Conservation (phyloP, 371 early-diverging fungal genomes). For the Gilbertella persicaria region DNA sequence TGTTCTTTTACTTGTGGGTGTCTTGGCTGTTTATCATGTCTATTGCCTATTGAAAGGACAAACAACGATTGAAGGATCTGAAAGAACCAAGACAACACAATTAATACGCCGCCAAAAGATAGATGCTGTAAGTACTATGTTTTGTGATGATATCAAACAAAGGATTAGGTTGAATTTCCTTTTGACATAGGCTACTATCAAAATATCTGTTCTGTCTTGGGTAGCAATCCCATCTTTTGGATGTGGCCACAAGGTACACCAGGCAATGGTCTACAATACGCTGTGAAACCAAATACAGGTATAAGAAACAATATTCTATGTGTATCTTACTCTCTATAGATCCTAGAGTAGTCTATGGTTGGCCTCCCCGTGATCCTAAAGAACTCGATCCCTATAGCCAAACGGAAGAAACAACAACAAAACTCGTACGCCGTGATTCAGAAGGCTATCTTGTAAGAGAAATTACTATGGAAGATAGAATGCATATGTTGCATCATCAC, state of each 20-base stretch:
- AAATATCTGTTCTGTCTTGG: slow-evolving; percentile 84
- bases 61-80: slow-evolving; percentile 88
- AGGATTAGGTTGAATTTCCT: slow-evolving; percentile 76
- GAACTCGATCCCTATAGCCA: slow-evolving; percentile 17
- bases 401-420: slow-evolving; percentile 5
- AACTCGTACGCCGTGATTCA: slow-evolving; percentile 51
- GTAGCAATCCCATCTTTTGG: slow-evolving; percentile 69
- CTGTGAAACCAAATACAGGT: slow-evolving; percentile 46
- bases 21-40: slow-evolving; percentile 76
- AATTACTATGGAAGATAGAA: slow-evolving; percentile 40
- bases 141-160: no score
- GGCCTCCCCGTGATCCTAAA: slow-evolving; percentile 38
- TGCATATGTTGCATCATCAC: slow-evolving; percentile 18
- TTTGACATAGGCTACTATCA: slow-evolving; percentile 88
- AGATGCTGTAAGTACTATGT: slow-evolving; percentile 25
- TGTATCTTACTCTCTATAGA: slow-evolving; percentile 10
- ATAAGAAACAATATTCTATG: not conserved
- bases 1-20: slow-evolving; percentile 73
- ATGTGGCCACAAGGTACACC: slow-evolving; percentile 58
- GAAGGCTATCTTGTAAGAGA: slow-evolving; percentile 54
- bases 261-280: slow-evolving; percentile 79
- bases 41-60: slow-evolving; percentile 79
- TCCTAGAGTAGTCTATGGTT: slow-evolving; percentile 24
- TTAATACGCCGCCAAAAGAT: slow-evolving; percentile 18
- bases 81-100: slow-evolving; percentile 44